Evolutionary conservation across 345 rosid genomes (phyloP).

Genomic region (Balakata baccata): DNA sequence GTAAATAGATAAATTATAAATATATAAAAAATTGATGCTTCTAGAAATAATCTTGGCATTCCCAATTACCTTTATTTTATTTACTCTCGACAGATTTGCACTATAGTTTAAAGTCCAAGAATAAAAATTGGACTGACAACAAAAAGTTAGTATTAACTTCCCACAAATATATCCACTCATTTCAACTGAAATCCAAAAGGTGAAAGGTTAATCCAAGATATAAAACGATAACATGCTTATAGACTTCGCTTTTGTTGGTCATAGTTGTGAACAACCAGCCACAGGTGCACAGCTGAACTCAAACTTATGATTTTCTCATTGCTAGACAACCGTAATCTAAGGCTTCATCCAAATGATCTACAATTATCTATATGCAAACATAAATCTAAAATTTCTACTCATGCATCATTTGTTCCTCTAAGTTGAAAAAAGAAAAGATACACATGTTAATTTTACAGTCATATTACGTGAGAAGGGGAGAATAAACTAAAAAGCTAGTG

Average conservation of each 20-base stretch:
- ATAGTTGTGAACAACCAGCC: neutral
- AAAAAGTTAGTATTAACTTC: neutral
- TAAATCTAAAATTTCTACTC: neutral
- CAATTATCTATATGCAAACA: neutral
- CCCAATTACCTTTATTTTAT: neutral
- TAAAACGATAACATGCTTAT: neutral
- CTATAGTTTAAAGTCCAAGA: neutral
- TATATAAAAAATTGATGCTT: neutral
- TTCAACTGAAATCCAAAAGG: neutral
- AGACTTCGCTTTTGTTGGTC: neutral
- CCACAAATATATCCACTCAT: neutral
- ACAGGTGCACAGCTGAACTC: neutral
- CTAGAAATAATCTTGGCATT: neutral
- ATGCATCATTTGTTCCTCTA: neutral
- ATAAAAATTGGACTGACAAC: neutral
- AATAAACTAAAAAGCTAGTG: slow-evolving; percentile 20
- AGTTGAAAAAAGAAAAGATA: neutral
- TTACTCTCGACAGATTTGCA: neutral
- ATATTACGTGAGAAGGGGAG: neutral
- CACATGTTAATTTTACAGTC: neutral
- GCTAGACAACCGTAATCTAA: neutral
- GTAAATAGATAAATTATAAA: neutral
- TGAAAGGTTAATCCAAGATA: neutral
- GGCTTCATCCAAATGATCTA: neutral
- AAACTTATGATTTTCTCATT: neutral